These are phyloP conservation scores for Gossypium raimondii DNA, from an alignment of 345 rosid genomes.

Conservation along the genomic window DNA sequence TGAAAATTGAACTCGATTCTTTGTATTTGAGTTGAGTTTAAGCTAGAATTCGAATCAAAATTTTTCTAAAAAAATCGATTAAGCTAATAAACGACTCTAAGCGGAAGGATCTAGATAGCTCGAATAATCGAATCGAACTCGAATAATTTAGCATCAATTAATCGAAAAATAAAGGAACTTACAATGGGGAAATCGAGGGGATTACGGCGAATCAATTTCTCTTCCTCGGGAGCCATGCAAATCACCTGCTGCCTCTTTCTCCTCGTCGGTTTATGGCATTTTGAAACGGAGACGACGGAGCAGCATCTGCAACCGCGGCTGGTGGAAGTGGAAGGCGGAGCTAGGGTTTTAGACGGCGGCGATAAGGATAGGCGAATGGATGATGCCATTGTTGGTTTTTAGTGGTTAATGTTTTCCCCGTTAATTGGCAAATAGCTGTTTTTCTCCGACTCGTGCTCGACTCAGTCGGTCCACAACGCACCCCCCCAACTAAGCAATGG, in stretches of 20 bases:
- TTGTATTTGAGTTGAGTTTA: too few relatives aligned
- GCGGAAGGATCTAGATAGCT: too few relatives aligned
- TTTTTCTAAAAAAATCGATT: too few relatives aligned
- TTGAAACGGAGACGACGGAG: neutral
- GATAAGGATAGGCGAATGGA: constrained; percentile 1
- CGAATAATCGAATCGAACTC: too few relatives aligned
- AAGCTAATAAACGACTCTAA: too few relatives aligned
- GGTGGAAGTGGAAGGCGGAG: neutral
- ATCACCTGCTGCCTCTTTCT: constrained; percentile 35
- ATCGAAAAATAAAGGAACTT: constrained; percentile 18
- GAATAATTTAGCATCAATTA: neutral
- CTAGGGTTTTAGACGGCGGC: constrained; percentile 4
- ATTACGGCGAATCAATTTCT: constrained; percentile 58
- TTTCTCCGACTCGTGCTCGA: neutral
- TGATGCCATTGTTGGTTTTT: neutral
- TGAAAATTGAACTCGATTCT: too few relatives aligned
- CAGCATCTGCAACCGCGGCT: neutral
- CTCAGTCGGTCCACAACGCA: neutral
- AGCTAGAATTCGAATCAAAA: too few relatives aligned
- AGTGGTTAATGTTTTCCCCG: neutral
- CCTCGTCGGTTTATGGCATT: constrained; percentile 9
- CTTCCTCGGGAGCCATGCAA: constrained; percentile 76
- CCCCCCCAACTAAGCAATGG: neutral
- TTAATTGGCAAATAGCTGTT: neutral
- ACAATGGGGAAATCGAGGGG: constrained; percentile 72